Evolutionary conservation across 2,329 filamentous ascomycete genomes (phyloP).

Genomic region (Ustulina deusta): DNA sequence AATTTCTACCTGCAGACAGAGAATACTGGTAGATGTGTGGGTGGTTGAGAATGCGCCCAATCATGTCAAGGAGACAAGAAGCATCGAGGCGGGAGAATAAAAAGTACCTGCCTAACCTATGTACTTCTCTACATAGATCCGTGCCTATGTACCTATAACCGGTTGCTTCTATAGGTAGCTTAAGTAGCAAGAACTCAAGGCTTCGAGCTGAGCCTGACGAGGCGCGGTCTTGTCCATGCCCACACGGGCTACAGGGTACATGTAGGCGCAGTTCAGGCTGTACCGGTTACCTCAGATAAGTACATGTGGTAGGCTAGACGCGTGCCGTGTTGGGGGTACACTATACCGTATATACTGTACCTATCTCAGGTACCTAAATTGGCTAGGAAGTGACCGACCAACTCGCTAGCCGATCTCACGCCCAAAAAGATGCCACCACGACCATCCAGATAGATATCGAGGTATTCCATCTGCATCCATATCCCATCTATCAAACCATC

Average conservation of each 20-base stretch:
- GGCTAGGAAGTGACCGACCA: background rate
- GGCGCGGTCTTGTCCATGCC: background rate
- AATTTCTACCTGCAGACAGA: background rate
- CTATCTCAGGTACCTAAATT: background rate
- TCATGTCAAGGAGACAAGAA: background rate
- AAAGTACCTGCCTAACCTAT: no score
- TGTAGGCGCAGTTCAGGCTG: no score
- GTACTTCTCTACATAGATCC: background rate
- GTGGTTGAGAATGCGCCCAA: constrained; percentile 1
- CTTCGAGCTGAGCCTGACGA: constrained; percentile 30
- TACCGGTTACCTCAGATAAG: no score
- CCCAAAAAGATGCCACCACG: constrained; percentile 7
- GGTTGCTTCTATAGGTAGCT: background rate
- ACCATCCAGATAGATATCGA: no score
- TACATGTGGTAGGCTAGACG: background rate
- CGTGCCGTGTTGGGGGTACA: no score
- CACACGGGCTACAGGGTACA: no score
- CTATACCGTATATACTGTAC: background rate
- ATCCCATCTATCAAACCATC: constrained; percentile 16
- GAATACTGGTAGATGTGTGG: background rate
- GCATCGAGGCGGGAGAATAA: background rate
- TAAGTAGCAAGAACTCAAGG: constrained; percentile 5
- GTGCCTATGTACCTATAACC: background rate
- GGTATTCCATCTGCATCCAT: constrained; percentile 19
- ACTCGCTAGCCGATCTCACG: background rate